These are phyloP conservation scores for Monosporozyma yasuniensis DNA, from an alignment of 805 yeast genomes.

Conservation along the genomic window DNA sequence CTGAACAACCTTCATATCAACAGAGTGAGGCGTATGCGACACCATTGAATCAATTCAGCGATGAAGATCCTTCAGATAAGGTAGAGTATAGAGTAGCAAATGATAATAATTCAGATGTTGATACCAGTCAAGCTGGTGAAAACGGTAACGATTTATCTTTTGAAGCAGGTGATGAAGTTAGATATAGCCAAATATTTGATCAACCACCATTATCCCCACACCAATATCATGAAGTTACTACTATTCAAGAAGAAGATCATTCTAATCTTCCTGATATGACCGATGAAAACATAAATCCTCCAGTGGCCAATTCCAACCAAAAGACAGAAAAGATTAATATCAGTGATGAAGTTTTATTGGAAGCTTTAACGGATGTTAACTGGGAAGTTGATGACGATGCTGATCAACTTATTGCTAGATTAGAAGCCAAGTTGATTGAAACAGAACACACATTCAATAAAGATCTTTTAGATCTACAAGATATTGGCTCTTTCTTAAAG, in stretches of 20 bases:
- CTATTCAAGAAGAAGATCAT: conserved; percentile 26
- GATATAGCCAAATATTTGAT: conserved; percentile 18
- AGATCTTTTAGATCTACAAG: conserved; percentile 43
- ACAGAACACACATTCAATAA: conserved; percentile 57
- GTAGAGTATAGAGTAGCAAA: not conserved
- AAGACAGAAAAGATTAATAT: conserved; percentile 30
- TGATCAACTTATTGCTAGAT: conserved; percentile 44
- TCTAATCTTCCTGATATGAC: not conserved
- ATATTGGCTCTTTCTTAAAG: conserved; percentile 36
- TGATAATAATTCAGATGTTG: conserved; percentile 6
- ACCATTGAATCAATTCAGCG: not conserved
- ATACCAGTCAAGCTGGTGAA: conserved; percentile 12
- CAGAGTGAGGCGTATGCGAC: not conserved
- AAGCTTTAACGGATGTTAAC: conserved; percentile 64
- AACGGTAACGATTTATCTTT: conserved; percentile 24
- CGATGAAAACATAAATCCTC: not conserved
- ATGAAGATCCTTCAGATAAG: conserved; percentile 1
- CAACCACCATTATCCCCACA: conserved; percentile 8
- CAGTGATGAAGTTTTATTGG: conserved; percentile 31
- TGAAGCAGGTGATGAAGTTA: conserved; percentile 29
- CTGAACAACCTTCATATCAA: not conserved
- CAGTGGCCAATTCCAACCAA: not conserved
- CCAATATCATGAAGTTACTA: conserved; percentile 25
- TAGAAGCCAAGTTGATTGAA: conserved; percentile 49
- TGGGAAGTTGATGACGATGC: conserved; percentile 69